phyloP scores from a whole-genome alignment of 176 grass and related monocot species.

The Eragrostis curvula region DNA sequence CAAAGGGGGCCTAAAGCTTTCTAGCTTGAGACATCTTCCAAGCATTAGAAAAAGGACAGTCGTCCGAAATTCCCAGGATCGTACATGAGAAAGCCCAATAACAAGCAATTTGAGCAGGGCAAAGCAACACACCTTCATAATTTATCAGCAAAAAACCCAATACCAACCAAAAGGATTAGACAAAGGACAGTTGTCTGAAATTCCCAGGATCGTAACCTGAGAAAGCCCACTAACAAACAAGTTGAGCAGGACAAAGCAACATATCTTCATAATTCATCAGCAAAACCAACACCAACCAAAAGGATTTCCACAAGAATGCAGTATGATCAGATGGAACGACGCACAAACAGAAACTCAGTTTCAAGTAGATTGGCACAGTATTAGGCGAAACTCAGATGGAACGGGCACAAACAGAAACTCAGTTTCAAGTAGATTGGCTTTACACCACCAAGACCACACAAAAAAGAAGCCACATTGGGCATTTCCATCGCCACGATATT shows the following conservation, averaged over 20 bases:
- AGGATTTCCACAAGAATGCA: not conserved
- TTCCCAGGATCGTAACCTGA: not conserved
- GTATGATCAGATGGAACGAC: not conserved
- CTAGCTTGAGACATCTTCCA: not conserved
- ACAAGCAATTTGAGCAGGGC: not conserved
- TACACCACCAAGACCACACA: constrained; percentile 20
- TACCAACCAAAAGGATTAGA: not conserved
- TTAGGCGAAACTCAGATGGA: not conserved
- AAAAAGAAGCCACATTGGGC: constrained; percentile 42
- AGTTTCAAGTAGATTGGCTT: not conserved
- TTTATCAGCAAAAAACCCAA: constrained; percentile 8
- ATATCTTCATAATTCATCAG: not conserved
- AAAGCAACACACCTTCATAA: not conserved
- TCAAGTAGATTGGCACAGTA: not conserved
- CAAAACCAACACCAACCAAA: constrained; percentile 7
- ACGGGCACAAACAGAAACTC: not conserved
- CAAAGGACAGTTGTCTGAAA: not conserved
- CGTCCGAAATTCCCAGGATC: not conserved
- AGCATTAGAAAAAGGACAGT: not conserved
- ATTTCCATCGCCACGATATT: not conserved
- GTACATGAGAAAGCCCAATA: not conserved
- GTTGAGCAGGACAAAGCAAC: not conserved
- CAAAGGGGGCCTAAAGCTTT: too few species aligned
- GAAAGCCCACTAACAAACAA: not conserved
- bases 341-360: not conserved